These are phyloP conservation scores for Rhizopus delemar DNA, from an alignment of 371 early-diverging fungal genomes.

Conservation along the genomic window DNA sequence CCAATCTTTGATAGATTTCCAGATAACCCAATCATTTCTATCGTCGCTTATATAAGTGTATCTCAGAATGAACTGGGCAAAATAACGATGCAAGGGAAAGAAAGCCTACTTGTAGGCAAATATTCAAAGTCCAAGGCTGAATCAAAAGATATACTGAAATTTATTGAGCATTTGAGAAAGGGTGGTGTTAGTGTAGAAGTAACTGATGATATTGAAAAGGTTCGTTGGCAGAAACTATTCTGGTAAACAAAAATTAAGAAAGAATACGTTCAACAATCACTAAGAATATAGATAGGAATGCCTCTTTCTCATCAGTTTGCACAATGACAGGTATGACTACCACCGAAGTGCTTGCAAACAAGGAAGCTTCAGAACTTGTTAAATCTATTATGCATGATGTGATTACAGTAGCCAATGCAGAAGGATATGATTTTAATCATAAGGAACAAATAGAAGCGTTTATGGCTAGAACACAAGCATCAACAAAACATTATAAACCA, in stretches of 20 bases:
- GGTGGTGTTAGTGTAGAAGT: slow-evolving; percentile 55
- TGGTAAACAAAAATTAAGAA: slow-evolving; percentile 48
- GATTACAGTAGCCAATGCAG: slow-evolving; percentile 53
- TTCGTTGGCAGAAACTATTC: slow-evolving; percentile 82
- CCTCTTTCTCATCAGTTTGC: slow-evolving; percentile 75
- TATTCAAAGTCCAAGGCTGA: slow-evolving; percentile 30
- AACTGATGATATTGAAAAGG: slow-evolving; percentile 64
- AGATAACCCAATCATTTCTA: slow-evolving; percentile 65
- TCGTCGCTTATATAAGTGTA: slow-evolving; percentile 76
- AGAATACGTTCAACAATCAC: neutral
- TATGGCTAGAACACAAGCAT: slow-evolving; percentile 48
- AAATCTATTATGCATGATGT: slow-evolving; percentile 66
- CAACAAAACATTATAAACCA: slow-evolving; percentile 61
- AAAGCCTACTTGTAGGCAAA: slow-evolving; percentile 36
- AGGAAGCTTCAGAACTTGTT: slow-evolving; percentile 50
- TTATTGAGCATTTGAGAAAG: slow-evolving; percentile 45
- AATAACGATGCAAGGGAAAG: slow-evolving; percentile 50
- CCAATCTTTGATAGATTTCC: slow-evolving; percentile 65
- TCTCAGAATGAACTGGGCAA: slow-evolving; percentile 64
- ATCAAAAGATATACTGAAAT: slow-evolving; percentile 21
- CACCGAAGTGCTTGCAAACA: slow-evolving; percentile 55
- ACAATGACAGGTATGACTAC: slow-evolving; percentile 70
- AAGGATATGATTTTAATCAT: slow-evolving; percentile 49
- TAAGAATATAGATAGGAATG: slow-evolving; percentile 54
- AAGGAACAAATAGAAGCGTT: slow-evolving; percentile 47